phyloP scores from a whole-genome alignment of 139 green algal genomes.

The Coccomyxa sp. region DNA sequence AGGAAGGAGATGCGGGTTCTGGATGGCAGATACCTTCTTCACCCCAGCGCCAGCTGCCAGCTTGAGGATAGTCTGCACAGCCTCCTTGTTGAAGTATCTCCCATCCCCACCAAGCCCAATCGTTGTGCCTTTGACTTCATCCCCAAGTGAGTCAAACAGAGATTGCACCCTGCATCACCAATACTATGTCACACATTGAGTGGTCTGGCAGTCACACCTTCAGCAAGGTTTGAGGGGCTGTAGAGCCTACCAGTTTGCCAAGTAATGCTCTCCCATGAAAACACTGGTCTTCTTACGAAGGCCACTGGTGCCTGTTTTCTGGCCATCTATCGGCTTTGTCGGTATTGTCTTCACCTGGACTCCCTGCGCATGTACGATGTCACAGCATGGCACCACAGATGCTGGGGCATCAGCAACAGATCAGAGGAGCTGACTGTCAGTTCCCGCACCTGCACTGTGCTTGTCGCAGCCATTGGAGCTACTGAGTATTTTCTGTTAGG shows the following conservation, averaged over 20 bases:
- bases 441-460: too few species aligned
- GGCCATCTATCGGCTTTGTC: constrained; percentile 95
- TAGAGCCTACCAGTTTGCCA: constrained; percentile 98
- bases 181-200: not conserved
- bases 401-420: too few species aligned
- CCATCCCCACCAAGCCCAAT: constrained; percentile 95
- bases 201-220: too few species aligned
- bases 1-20: not conserved
- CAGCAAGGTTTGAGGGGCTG: too few species aligned
- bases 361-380: too few species aligned
- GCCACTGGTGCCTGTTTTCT: constrained; percentile 97
- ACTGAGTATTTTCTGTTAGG: too few species aligned
- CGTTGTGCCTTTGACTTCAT: constrained; percentile 79
- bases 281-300: constrained; percentile 97
- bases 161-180: constrained; percentile 77
- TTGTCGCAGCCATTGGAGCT: too few species aligned
- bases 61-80: constrained; percentile 95
- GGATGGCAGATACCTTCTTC: constrained; percentile 30
- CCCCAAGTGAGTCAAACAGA: constrained; percentile 86
- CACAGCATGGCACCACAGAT: not conserved
- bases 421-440: too few species aligned
- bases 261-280: constrained; percentile 93
- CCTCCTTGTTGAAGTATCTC: constrained; percentile 98
- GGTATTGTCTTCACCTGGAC: constrained; percentile 68
- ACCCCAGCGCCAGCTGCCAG: constrained; percentile 85